A percentile compares a stretch with the other conserved stretches of the same genome.
Evolutionary conservation across 1,139 yeast genomes (phyloP).

Genomic region (Kodamaea ohmeri): DNA sequence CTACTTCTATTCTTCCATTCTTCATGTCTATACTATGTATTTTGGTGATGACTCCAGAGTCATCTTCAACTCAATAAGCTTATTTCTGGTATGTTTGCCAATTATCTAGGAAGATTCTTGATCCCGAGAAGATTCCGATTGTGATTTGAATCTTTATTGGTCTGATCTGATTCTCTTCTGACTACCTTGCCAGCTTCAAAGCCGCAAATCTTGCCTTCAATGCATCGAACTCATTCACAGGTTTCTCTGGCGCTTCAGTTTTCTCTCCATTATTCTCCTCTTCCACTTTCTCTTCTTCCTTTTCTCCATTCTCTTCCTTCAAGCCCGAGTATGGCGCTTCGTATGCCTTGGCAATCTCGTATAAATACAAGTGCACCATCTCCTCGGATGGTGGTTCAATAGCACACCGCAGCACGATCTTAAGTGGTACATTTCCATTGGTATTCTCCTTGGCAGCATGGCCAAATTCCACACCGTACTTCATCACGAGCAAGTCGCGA

Average conservation of each 20-base stretch:
- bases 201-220: constrained; percentile 49
- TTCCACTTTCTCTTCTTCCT: constrained; percentile 15
- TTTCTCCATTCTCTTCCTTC: constrained; percentile 25
- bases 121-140: no score
- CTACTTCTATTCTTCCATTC: no score
- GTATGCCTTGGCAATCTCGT: constrained; percentile 81
- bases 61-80: no score
- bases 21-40: no score
- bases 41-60: no score
- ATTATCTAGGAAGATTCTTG: no score
- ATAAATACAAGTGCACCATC: constrained; percentile 66
- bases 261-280: constrained; percentile 7
- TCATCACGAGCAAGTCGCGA: constrained; percentile 58
- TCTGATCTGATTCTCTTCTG: no score
- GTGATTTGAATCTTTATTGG: no score
- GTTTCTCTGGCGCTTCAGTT: constrained; percentile 8
- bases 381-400: constrained; percentile 66
- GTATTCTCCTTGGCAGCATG: constrained; percentile 57
- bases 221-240: constrained; percentile 37
- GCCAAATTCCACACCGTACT: constrained; percentile 66
- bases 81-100: no score
- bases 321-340: constrained; percentile 69
- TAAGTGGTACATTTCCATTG: constrained; percentile 58
- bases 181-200: constrained; percentile 23
- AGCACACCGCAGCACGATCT: constrained; percentile 59